Base-by-base conservation (phyloP, 2,329 filamentous ascomycete species). In the Pseudogymnoascus sp. region DNA sequence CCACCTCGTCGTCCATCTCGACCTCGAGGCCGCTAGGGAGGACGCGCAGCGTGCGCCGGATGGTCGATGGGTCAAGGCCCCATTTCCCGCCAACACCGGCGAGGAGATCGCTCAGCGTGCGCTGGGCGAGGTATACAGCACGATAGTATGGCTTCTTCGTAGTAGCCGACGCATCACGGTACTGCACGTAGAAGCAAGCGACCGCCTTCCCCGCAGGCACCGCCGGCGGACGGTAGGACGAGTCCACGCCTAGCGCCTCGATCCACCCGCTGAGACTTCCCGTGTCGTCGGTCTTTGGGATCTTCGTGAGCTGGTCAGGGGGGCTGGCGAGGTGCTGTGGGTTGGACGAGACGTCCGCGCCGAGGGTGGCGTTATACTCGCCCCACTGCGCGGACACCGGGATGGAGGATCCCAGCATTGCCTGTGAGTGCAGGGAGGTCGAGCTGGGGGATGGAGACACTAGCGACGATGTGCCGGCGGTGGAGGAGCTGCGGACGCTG, bases 181-280 rank as follows among this genome's bases (percentile, higher is more conserved):
- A 85, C 8, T 82, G 81, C 21, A 97, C 78, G 71, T 96, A 97
- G 74, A 97, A 92, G 77, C 92, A 97, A 59, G 93, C 93, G 43
- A 95, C 86, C 73, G 81, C 77, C 73, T 91, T 95, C 19, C 85
- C 78, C 7, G 81, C 78, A 63, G 83, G 84, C 69, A 95, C 90
- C 1, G 81, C 77, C 0, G 92, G 92, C 49, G 94, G 88, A 63
- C 88, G 85, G 72, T 97, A 99, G 2, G 82, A 83, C 14, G 87
- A 79, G 72, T 97, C 94, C n/a, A 97, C 91, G 33, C 91, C 94
- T 6, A 96, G 77, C 0, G 92, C 91, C 72, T 97, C 92, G 66
- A 97, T 94, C 87, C 89, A 96, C 5, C 90, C 89, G 64, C 85
- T 88, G 29, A 92, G 78, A 23, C 82, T 84, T 8, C 87, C 87